Base-by-base conservation (phyloP, 2,329 filamentous ascomycete species). In the Epichloe hybrida region DNA sequence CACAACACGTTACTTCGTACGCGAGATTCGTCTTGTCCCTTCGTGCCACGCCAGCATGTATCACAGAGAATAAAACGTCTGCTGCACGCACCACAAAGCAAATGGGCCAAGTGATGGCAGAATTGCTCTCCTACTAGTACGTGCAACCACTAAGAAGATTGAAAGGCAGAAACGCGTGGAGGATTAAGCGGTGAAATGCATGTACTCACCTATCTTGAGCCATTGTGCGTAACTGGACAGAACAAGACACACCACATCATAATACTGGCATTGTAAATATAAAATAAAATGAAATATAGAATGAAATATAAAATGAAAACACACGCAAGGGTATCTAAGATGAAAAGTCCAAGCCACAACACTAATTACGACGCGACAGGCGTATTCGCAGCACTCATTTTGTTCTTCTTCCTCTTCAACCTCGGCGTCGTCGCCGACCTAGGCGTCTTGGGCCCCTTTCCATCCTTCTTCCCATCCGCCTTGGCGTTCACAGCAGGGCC, bases 341-440 rank as follows among this genome's bases (percentile, higher is more conserved):
- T 9, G 3, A 0, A 23, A 36, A 27, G 9, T 34, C 3, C 8
- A 7, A 9, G 35, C 13, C 8, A 41, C 2, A 41, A 13, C 12
- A 4, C 8, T 5, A 2, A 37, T 20, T 21, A 60, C n/a, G 62
- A 64, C 12, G 61, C 53, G 13, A 62, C 59, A 3, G 66, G 66
- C 23, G 66, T 68, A 11, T 56, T 56, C 27, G 58, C 59, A 13
- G 62, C 63, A 53, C 61, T 58, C 49, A 69, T 64, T 57, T 73
- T 76, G 56, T 72, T 75, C 66, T 76, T 76, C 56, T 70, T 66
- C 51, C 71, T 65, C 60, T 70, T 74, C 1, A 66, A 66, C 59
- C 74, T 76, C 1, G 67, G 64, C 50, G 63, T 61, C 2, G 64
- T 66, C 1, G 66, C 63, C 37, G 71, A 71, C 48, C 66, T 69